Evolutionary conservation across 2,329 filamentous ascomycete genomes (phyloP).

Genomic region (Cladosporium sp.): DNA sequence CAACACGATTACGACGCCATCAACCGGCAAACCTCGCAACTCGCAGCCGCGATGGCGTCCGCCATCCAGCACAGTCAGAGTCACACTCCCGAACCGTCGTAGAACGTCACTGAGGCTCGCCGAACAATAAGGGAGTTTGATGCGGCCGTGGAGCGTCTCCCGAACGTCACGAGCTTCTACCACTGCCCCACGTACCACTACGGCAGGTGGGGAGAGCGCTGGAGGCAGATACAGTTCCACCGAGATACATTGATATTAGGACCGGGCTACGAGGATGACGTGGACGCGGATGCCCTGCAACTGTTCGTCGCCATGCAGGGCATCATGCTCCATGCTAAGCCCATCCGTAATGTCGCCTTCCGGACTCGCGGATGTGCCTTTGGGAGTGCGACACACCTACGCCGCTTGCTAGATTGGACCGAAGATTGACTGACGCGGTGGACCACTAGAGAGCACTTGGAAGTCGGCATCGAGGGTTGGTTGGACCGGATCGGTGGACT

Average conservation of each 20-base stretch:
- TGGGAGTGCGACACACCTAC: not conserved
- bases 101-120: not conserved
- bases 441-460: not conserved
- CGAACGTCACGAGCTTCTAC: not conserved
- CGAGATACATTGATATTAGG: slow-evolving; percentile 7
- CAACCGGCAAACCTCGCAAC: slow-evolving; percentile 3
- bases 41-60: slow-evolving; percentile 6
- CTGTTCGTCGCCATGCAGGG: too few relatives aligned
- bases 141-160: slow-evolving; percentile 6
- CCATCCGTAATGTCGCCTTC: too few relatives aligned
- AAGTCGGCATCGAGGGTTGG: slow-evolving; percentile 2
- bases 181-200: slow-evolving; percentile 6
- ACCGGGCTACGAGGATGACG: not conserved
- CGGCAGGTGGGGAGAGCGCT: slow-evolving; percentile 6
- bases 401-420: not conserved
- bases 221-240: slow-evolving; percentile 5
- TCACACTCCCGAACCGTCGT: too few relatives aligned
- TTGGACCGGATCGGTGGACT: not conserved
- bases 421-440: not conserved
- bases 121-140: slow-evolving; percentile 5
- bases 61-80: not conserved
- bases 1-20: slow-evolving; percentile 7
- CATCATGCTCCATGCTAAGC: too few relatives aligned
- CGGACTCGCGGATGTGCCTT: too few relatives aligned
- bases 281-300: not conserved